These are phyloP conservation scores for Galerina marginata DNA, from an alignment of 768 basidiomycete genomes.

Conservation along the genomic window DNA sequence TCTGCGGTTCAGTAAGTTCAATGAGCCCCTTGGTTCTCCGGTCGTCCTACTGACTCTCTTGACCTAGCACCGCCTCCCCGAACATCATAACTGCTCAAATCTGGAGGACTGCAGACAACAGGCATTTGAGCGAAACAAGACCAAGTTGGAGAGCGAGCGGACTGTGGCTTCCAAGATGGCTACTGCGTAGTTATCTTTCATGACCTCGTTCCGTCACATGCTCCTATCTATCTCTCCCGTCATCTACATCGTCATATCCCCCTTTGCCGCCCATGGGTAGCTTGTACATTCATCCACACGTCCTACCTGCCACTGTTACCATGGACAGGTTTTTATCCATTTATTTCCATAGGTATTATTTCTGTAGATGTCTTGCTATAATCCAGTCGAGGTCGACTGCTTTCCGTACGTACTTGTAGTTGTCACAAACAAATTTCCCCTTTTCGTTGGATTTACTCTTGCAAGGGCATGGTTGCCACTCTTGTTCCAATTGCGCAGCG, in stretches of 20 bases:
- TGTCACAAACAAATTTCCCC: constrained; percentile 1
- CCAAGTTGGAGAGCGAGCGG: constrained; percentile 85
- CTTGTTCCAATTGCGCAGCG: constrained; percentile 7
- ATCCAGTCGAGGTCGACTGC: constrained; percentile 28
- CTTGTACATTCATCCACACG: constrained; percentile 12
- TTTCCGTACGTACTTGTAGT: constrained; percentile 14
- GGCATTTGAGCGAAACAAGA: constrained; percentile 89
- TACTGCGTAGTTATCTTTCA: constrained; percentile 55
- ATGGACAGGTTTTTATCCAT: constrained; percentile 21
- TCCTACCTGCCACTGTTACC: constrained; percentile 19
- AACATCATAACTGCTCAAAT: constrained; percentile 85
- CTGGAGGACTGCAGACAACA: constrained; percentile 86
- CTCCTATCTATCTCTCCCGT: constrained; percentile 5
- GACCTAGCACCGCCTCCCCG: constrained; percentile 82
- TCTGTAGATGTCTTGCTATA: constrained; percentile 29
- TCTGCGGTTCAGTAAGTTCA: constrained; percentile 72
- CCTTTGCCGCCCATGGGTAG: constrained; percentile 14
- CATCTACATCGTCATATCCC: constrained; percentile 1
- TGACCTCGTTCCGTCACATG: neutral
- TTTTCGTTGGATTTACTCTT: constrained; percentile 3
- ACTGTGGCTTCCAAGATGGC: constrained; percentile 89
- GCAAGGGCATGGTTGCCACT: constrained; percentile 1
- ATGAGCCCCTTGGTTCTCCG: constrained; percentile 11
- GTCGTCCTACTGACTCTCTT: constrained; percentile 22
- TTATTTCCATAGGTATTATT: constrained; percentile 24